These are phyloP conservation scores for Peniophora sp. DNA, from an alignment of 1,284 basidiomycete genomes.

Conservation along the genomic window DNA sequence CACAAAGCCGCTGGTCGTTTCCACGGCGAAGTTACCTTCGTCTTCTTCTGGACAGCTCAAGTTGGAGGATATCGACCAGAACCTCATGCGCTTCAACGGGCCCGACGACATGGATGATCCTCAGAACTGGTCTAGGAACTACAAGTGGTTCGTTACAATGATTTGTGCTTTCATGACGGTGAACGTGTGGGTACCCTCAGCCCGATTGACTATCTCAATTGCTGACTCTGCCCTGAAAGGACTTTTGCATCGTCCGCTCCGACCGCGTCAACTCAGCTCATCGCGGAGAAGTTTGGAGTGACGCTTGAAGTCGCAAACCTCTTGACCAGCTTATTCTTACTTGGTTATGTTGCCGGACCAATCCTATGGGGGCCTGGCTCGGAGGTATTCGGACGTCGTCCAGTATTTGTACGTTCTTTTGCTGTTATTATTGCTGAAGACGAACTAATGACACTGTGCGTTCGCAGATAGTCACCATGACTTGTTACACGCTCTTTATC, in stretches of 20 bases:
- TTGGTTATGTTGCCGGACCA: conserved; percentile 50
- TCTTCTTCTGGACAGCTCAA: too few species aligned
- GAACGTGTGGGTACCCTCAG: conserved; percentile 27
- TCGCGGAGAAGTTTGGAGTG: conserved; percentile 33
- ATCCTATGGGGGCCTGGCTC: conserved; percentile 38
- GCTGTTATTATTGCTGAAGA: too few species aligned
- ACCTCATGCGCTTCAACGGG: conserved; percentile 49
- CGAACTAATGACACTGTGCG: too few species aligned
- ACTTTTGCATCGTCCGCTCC: conserved; percentile 57
- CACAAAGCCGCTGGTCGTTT: too few species aligned
- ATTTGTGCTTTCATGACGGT: conserved; percentile 39
- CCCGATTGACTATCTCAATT: neutral
- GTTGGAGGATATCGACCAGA: conserved; percentile 31
- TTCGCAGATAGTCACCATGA: conserved; percentile 26
- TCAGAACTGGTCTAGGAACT: conserved; percentile 44
- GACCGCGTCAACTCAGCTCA: conserved; percentile 31
- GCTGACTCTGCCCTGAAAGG: conserved; percentile 20
- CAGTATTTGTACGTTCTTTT: conserved; percentile 25
- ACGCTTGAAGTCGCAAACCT: conserved; percentile 39
- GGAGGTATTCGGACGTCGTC: conserved; percentile 55
- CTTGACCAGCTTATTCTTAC: conserved; percentile 46
- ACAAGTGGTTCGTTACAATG: conserved; percentile 41
- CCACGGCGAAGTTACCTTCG: too few species aligned
- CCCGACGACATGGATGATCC: conserved; percentile 55
- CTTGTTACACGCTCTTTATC: conserved; percentile 49